Evolutionary conservation across 257 asterid genomes (phyloP).

Genomic region (Solanum sparsipilum): DNA sequence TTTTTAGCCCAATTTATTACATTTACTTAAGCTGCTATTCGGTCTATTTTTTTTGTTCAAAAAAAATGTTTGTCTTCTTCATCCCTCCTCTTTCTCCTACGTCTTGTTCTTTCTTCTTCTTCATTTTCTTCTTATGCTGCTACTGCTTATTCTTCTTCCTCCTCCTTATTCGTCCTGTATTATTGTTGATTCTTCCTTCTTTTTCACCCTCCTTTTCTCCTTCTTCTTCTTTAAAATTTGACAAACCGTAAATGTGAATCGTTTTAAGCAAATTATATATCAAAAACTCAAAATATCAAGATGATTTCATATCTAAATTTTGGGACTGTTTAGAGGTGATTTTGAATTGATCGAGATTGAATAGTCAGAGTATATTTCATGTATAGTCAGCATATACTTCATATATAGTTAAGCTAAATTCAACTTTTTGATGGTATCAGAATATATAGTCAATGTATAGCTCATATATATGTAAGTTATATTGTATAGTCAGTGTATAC

Average conservation of each 20-base stretch:
- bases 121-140: neutral
- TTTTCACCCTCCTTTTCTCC: neutral
- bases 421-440: neutral
- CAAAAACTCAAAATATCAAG: neutral
- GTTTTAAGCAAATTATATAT: neutral
- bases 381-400: neutral
- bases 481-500: neutral
- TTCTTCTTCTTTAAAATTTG: neutral
- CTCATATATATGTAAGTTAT: neutral
- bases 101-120: neutral
- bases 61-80: neutral
- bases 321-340: neutral
- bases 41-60: no score
- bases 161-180: neutral
- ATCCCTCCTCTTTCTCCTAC: neutral
- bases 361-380: neutral
- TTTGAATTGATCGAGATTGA: neutral
- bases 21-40: neutral
- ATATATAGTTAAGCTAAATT: neutral
- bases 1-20: no score
- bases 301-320: neutral
- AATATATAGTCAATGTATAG: neutral
- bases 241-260: no score
- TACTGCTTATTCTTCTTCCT: neutral
- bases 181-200: neutral